phyloP scores from a whole-genome alignment of 306 rosid genomes.

The Casuarina glauca region DNA sequence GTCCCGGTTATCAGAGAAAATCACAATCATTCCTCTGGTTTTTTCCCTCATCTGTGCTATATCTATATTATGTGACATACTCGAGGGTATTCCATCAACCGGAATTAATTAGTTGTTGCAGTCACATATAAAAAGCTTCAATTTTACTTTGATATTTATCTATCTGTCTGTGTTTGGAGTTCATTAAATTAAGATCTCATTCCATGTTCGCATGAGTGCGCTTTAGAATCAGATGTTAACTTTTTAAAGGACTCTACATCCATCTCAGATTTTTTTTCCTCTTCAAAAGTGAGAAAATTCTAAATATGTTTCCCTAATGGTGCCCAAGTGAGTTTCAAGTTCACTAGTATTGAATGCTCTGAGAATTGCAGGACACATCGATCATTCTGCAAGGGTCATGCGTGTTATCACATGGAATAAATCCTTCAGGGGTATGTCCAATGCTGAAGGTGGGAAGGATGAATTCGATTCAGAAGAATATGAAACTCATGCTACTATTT shows the following conservation, averaged over 20 bases:
- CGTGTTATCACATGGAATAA: constrained; percentile 82
- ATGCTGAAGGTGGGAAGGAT: constrained; percentile 68
- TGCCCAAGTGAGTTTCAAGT: not conserved
- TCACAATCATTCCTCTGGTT: not conserved
- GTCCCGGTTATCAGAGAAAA: not conserved
- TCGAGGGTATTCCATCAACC: not conserved
- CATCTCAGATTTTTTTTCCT: not conserved
- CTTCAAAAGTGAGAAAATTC: constrained; percentile 6
- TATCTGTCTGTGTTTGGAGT: not conserved
- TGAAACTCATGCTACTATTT: constrained; percentile 83
- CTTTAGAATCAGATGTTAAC: not conserved
- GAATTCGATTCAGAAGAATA: constrained; percentile 69
- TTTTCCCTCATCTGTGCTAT: not conserved
- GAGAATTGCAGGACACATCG: constrained; percentile 66
- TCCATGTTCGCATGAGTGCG: not conserved
- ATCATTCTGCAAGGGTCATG: constrained; percentile 88
- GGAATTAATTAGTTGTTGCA: not conserved
- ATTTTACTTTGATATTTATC: no score
- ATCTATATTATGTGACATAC: not conserved
- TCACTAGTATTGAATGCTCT: not conserved
- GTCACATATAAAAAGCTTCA: not conserved
- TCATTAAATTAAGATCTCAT: constrained; percentile 2
- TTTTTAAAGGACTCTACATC: constrained; percentile 5
- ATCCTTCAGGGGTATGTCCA: constrained; percentile 66
- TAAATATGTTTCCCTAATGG: not conserved